Base-by-base conservation (phyloP, 768 basidiomycete genomes). In the Hygrophoropsis aurantiaca region DNA sequence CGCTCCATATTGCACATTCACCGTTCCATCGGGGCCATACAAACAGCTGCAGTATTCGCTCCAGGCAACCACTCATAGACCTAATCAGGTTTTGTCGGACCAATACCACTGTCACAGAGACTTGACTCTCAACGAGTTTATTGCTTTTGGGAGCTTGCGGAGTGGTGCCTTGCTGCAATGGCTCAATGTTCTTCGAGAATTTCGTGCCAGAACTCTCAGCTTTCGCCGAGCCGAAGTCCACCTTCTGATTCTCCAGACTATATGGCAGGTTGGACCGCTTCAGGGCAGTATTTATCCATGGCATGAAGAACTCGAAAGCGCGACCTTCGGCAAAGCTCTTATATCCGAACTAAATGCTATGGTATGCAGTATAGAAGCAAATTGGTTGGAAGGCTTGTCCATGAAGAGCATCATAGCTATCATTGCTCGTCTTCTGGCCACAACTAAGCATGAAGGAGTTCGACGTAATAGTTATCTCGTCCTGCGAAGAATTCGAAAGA, bases 141-240 rank as follows among this genome's bases (percentile, higher is more conserved):
- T 71, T 11, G 65, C 73, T 0, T 81, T 78, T 42, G 71, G 68
- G 10, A 60, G 66, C 40, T 50, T 81, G 27, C 74, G 80, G 5
- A 67, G 72, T 30, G 78, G 79, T 0, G 47, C 62, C 0, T 57
- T 47, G 2, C 51, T 81, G 0, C 79, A 81, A 40, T 80, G 78
- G 79, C 57, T 71, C 32, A 81, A 81, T 47, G 71, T 81, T 32
- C 47, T 68, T 11, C 68, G 73, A n/a, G 76, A 76, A 50, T 51
- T 81, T n/a, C 64, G 65, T 6, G 63, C 64, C 6, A 61, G 66
- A 18, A 52, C 55, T 0, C 51, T 82, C 44, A 68, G 64, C 8
- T 73, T 82, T 46, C 58, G 63, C 19, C 46, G 54, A 7, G 60
- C 63, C 0, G 73, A 71, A 15, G 72, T 81, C 0, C 66, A 77